Evolutionary conservation across 768 basidiomycete species (phyloP), one percentile per base, ranked within the genome.

Genomic region (Gelatoporia subvermispora): DNA sequence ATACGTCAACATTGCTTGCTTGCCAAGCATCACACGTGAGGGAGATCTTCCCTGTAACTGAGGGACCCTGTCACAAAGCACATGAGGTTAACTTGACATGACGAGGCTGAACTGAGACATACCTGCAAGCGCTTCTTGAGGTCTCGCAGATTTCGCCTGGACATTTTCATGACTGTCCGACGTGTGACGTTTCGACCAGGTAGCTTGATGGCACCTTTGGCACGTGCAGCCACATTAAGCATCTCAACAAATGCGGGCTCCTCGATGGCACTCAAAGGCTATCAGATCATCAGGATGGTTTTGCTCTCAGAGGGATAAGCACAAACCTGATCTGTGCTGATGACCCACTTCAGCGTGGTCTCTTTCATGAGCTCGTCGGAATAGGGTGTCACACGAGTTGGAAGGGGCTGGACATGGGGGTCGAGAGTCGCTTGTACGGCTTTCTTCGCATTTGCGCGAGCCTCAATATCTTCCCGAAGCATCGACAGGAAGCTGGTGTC

Each of bases 1-100:
- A 75, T 1, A 55, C 63, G 53, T 73, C 70, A 1, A 52, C 49
- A 50, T 68, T 72, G 8, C 31, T 43, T 2, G 72, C 72, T 41
- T 70, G 69, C 72, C 71, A 73, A 10, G 61, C 68, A 55, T 74
- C 66, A 53, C 68, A 68, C 3, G 70, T 74, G 8, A 67, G 18
- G 37, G 55, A 65, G 34, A 69, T 59, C 7, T 43, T n/a, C 3
- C 67, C 68, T 8, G 31, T 47, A 10, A 48, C 51, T 3, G 15
- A 10, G 1, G 36, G 10, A 22, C 50, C 35, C 50, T 51, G 31
- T 8, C 2, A 35, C 20, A 36, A 35, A n/a, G n/a, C n/a, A n/a
- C n/a, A n/a, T n/a, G n/a, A n/a, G n/a, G n/a, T n/a, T n/a, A n/a
- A n/a, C n/a, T n/a, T n/a, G 34, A 23, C 37, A 46, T 18, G 25